Percentiles rank a stretch among this genome's conserved stretches.
Evolutionary conservation across 1,284 basidiomycete species (phyloP).

Genomic region (Thelephora terrestris): DNA sequence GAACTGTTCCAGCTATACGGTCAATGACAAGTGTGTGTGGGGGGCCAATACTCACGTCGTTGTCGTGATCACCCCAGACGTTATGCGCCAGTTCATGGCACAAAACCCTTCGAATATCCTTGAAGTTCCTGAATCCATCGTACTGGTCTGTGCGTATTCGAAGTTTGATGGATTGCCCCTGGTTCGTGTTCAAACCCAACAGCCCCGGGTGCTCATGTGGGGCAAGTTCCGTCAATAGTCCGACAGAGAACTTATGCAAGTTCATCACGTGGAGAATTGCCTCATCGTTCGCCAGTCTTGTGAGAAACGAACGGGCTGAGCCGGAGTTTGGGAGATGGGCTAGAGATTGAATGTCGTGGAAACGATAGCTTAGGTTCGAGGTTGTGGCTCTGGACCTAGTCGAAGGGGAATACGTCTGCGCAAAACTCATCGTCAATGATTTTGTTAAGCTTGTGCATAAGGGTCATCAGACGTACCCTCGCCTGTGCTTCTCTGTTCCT

Average conservation of each 20-base stretch:
- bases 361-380: constrained; percentile 38
- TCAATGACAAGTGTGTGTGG: not conserved
- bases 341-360: constrained; percentile 54
- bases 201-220: constrained; percentile 65
- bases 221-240: constrained; percentile 61
- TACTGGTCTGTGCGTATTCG: constrained; percentile 59
- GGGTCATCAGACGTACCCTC: constrained; percentile 34
- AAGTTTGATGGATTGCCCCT: constrained; percentile 53
- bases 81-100: constrained; percentile 75
- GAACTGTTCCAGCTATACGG: constrained; percentile 32
- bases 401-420: constrained; percentile 38
- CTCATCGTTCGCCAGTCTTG: constrained; percentile 53
- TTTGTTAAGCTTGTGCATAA: not conserved
- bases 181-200: constrained; percentile 60
- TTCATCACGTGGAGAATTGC: constrained; percentile 63
- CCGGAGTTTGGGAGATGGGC: constrained; percentile 52
- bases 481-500: constrained; percentile 43
- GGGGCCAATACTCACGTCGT: constrained; percentile 41
- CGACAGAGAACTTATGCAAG: constrained; percentile 53
- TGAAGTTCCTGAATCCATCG: constrained; percentile 61
- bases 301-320: constrained; percentile 41
- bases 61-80: constrained; percentile 59
- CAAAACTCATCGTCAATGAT: not conserved
- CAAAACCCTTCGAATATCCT: constrained; percentile 53
- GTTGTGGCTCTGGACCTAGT: constrained; percentile 32